Base-by-base conservation (phyloP, 2,329 filamentous ascomycete species). In the Triangularia setosa region DNA sequence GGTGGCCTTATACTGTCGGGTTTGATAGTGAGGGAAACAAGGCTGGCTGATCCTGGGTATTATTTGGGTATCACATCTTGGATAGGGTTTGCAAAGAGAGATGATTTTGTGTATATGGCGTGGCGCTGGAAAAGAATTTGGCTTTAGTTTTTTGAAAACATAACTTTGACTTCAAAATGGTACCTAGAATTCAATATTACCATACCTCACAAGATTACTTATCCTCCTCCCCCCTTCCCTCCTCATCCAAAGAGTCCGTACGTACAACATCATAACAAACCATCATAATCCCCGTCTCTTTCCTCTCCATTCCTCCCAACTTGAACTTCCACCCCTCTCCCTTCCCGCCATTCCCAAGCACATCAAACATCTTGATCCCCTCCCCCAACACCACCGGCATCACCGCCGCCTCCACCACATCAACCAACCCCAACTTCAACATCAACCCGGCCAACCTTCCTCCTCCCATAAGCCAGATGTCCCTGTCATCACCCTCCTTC, bases 401-500 rank as follows among this genome's bases (percentile, higher is more conserved):
- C 24, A 73, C 62, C 6, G 72, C 71, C 27, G 66, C 66, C 65
- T 78, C 76, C 2, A 77, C 60, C 0, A 68, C 64, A 25, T 77
- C 74, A 18, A 78, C 62, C 24, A 77, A 58, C 3, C 71, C 69
- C 5, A 71, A 72, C 9, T 70, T 66, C 5, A 77, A 61, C 27
- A 72, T 73, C n/a, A 67, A 60, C 9, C 69, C 62, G 24, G 72
- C 74, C 21, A 78, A 66, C 52, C 67, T 61, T 0, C 72, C 72
- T 0, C 76, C 76, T 6, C 76, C 76, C 73, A 78, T 76, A 0
- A 78, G 68, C 76, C 76, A 78, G 5, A 77, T 72, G 35, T 76
- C 71, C 56, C 70, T 72, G 0, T 69, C 71, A 0, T 60, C 8
- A 9, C 44, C 1, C 68, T 71, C 0, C 58, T 30, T 8, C 0